phyloP scores from a whole-genome alignment of 805 yeast genomes.

The Lipomyces kockii region DNA sequence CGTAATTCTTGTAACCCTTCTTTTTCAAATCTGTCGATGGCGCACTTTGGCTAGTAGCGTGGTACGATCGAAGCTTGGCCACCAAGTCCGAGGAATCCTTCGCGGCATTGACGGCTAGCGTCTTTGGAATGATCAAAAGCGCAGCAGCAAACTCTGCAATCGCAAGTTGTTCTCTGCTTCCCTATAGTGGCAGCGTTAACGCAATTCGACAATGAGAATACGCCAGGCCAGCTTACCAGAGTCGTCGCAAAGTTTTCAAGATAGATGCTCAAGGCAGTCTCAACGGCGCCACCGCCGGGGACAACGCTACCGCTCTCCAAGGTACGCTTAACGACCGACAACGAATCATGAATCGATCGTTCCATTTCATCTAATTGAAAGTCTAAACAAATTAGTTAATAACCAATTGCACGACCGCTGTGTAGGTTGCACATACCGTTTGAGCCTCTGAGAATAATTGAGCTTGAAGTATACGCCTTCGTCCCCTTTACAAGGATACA shows the following conservation, averaged over 20 bases:
- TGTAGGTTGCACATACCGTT: slow-evolving; percentile 51
- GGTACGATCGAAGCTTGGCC: slow-evolving; percentile 94
- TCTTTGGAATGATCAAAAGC: slow-evolving; percentile 89
- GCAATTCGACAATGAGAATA: neutral
- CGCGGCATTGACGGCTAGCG: slow-evolving; percentile 95
- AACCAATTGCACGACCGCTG: neutral
- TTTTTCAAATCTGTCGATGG: slow-evolving; percentile 81
- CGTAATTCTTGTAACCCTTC: slow-evolving; percentile 85
- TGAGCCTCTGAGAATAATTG: slow-evolving; percentile 92
- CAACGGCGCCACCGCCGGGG: slow-evolving; percentile 99
- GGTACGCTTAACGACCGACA: slow-evolving; percentile 93
- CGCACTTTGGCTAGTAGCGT: slow-evolving; percentile 91
- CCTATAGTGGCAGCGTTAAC: slow-evolving; percentile 43
- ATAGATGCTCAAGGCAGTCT: slow-evolving; percentile 90
- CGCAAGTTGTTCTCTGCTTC: slow-evolving; percentile 96
- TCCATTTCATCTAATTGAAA: slow-evolving; percentile 98
- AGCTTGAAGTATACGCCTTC: slow-evolving; percentile 85
- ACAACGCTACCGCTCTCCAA: slow-evolving; percentile 92
- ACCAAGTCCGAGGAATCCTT: slow-evolving; percentile 94
- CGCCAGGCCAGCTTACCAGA: slow-evolving; percentile 47
- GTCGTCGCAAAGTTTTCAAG: slow-evolving; percentile 97
- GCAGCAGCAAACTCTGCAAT: slow-evolving; percentile 97
- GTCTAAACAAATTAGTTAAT: slow-evolving; percentile 48
- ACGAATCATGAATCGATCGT: slow-evolving; percentile 91
- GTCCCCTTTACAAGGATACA: slow-evolving; percentile 92